Evolutionary conservation across 768 basidiomycete genomes (phyloP).

Genomic region (Candolleomyces aberdarensis): DNA sequence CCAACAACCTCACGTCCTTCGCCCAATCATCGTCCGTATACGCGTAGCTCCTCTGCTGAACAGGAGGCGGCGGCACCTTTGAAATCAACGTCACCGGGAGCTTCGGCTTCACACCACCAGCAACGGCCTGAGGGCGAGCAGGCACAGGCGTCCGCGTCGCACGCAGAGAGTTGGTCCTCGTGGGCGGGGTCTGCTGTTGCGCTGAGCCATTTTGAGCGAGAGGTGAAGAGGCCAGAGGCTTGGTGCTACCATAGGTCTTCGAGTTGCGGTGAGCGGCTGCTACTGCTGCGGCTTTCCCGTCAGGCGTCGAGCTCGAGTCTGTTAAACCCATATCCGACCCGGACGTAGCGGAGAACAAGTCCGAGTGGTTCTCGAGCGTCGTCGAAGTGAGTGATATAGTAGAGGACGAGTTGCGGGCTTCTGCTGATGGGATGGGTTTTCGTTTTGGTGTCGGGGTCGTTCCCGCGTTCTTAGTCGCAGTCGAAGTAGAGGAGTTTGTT

Average conservation of each 20-base stretch:
- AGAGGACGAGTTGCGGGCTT: constrained; percentile 11
- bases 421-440: constrained; percentile 6
- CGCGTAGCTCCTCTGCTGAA: constrained; percentile 22
- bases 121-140: constrained; percentile 8
- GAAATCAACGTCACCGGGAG: too few relatives aligned
- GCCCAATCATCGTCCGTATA: constrained; percentile 64
- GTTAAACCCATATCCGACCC: constrained; percentile 9
- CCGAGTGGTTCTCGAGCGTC: constrained; percentile 37
- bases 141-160: background rate
- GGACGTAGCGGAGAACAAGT: constrained; percentile 28
- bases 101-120: too few relatives aligned
- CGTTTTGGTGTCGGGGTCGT: constrained; percentile 9
- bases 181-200: background rate
- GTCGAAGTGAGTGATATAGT: constrained; percentile 32
- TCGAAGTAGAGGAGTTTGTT: background rate
- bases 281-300: background rate
- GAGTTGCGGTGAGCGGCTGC: background rate
- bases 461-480: constrained; percentile 16
- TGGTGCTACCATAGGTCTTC: background rate
- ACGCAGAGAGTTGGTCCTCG: background rate
- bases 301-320: constrained; percentile 30
- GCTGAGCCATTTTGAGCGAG: too few relatives aligned
- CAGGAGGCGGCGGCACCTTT: too few relatives aligned
- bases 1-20: constrained; percentile 66
- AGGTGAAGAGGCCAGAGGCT: too few relatives aligned